These are phyloP conservation scores for Euphorbia peplus DNA, from an alignment of 345 rosid species.

Conservation along the genomic window DNA sequence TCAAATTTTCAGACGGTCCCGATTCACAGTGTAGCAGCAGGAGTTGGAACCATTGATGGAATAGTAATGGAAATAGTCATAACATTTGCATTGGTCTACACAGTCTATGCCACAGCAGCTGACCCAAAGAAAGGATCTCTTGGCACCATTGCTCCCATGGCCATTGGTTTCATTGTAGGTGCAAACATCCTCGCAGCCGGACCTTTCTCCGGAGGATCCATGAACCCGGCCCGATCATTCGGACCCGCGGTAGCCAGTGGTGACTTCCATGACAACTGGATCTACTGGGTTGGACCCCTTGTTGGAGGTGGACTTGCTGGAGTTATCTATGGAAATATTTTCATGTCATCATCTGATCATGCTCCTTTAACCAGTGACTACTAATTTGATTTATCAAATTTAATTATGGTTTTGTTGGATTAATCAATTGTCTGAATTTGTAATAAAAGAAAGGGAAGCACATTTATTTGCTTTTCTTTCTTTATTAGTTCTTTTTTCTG, in stretches of 20 bases:
- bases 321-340: slow-evolving; percentile 63
- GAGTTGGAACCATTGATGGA: slow-evolving; percentile 74
- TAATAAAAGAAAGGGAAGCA: slow-evolving; percentile 24
- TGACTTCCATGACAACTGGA: slow-evolving; percentile 78
- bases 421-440: slow-evolving; percentile 10
- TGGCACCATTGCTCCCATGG: slow-evolving; percentile 85
- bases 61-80: slow-evolving; percentile 86
- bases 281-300: slow-evolving; percentile 91
- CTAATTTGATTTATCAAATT: slow-evolving; percentile 15
- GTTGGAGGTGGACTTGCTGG: slow-evolving; percentile 88
- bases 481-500: neutral
- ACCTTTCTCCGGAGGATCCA: slow-evolving; percentile 94
- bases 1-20: slow-evolving; percentile 71
- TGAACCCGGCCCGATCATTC: slow-evolving; percentile 97
- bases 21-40: slow-evolving; percentile 68
- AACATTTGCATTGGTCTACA: slow-evolving; percentile 90
- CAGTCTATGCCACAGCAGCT: slow-evolving; percentile 90
- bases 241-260: slow-evolving; percentile 91
- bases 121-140: slow-evolving; percentile 93
- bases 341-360: slow-evolving; percentile 54
- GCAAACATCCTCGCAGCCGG: slow-evolving; percentile 96
- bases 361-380: slow-evolving; percentile 46
- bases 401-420: neutral
- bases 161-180: slow-evolving; percentile 90
- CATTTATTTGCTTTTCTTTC: neutral